A percentile compares a stretch with the other conserved stretches of the same genome.
phyloP scores from a whole-genome alignment of 441 rosid genomes.

The Melastoma candidum region DNA sequence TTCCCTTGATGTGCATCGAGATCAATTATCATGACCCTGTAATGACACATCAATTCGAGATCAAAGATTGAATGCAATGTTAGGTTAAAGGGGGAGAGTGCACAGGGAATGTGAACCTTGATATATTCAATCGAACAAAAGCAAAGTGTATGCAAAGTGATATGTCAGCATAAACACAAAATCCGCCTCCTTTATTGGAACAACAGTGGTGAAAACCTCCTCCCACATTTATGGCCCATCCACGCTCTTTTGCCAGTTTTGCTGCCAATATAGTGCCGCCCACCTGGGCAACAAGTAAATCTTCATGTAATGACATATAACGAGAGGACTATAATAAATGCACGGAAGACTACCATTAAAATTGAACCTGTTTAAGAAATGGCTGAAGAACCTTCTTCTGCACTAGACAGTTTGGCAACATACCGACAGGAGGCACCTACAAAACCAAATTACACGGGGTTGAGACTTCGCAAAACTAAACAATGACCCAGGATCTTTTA shows the following conservation, averaged over 20 bases:
- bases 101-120: constrained; percentile 35
- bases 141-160: constrained; percentile 84
- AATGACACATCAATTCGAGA: constrained; percentile 18
- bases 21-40: constrained; percentile 94
- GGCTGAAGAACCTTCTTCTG: constrained; percentile 76
- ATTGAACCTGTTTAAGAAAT: constrained; percentile 65
- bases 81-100: too few species aligned
- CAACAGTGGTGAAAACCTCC: constrained; percentile 98
- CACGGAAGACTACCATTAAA: constrained; percentile 1
- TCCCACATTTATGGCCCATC: constrained; percentile 94
- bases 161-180: constrained; percentile 90
- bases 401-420: constrained; percentile 68
- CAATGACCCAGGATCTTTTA: too few species aligned
- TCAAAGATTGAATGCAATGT: neutral
- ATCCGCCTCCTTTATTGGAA: constrained; percentile 74
- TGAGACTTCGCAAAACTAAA: too few species aligned
- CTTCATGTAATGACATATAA: constrained; percentile 4
- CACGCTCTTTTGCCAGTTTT: constrained; percentile 75
- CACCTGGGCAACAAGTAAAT: constrained; percentile 35
- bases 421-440: constrained; percentile 81
- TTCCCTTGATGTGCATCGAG: constrained; percentile 99
- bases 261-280: constrained; percentile 93
- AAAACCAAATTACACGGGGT: neutral
- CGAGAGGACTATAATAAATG: constrained; percentile 2
- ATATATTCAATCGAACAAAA: constrained; percentile 50